Evolutionary conservation across 148 eudicot genomes (phyloP), one percentile per base, ranked within the genome.

Genomic region (Heliamphora exappendiculata): DNA sequence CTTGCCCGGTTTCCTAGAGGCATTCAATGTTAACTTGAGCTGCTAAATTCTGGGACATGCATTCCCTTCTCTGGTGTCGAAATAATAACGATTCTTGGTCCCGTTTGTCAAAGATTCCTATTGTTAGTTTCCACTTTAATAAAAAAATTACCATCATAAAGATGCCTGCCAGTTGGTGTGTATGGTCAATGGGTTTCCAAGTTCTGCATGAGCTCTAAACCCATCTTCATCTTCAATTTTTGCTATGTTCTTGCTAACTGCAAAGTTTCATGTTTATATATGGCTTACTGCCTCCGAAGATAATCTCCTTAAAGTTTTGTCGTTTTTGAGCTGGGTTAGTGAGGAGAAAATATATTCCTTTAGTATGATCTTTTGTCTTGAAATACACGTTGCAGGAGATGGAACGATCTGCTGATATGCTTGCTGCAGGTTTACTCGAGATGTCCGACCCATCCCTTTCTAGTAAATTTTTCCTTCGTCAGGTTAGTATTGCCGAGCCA

Each of bases 331-430:
- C 11, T 44, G 26, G 54, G 67, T 39, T 41, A 16, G 1, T 3
- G 41, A 33, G 39, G 59, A 47, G 44, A 49, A 64, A 47, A 63
- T 33, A 14, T 50, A 75, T 24, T 64, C 33, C 22, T 34, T 0
- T 36, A 10, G n/a, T 11, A 73, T 49, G 44, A 7, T 57, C 4
- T 63, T 59, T 37, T 57, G 47, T 14, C 26, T 34, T 33, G 67
- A 72, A 60, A 70, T 83, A 62, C 74, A 53, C 51, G 73, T 74
- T 81, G 79, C 88, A 93, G 99, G 99, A 95, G 81, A 95, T 95
- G 99, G 94, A 92, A 84, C 81, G 98, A 39, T 95, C 98, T 24
- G 91, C 99, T 81, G 99, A 95, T 93, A 91, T 95, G 79, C 97
- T 93, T 79, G 97, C 99, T 76, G 99, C 98, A 9, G 99, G 99